Evolutionary conservation across 805 yeast species (phyloP).

Genomic region (Spathaspora sp.): DNA sequence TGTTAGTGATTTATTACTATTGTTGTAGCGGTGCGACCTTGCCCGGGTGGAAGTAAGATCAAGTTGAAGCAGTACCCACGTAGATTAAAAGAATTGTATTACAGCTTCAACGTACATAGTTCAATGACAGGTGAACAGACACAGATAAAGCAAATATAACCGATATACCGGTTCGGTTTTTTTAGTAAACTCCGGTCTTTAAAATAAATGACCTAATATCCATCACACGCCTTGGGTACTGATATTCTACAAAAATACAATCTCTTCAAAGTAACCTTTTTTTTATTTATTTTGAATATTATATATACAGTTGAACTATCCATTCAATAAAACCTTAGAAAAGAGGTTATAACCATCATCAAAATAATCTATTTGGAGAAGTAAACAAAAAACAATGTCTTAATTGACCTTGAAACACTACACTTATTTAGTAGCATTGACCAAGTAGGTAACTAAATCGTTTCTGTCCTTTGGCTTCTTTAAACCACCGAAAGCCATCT

Average conservation of each 20-base stretch:
- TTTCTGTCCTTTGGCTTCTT: conserved; percentile 99
- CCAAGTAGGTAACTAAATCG: conserved; percentile 88
- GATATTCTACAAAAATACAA: neutral
- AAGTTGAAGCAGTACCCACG: no score
- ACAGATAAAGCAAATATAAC: neutral
- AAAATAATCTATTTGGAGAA: neutral
- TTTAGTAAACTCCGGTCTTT: no score
- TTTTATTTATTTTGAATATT: neutral
- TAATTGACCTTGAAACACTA: neutral
- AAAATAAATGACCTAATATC: neutral
- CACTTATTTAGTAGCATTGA: conserved; percentile 37
- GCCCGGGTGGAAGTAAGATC: neutral
- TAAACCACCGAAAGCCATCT: conserved; percentile 99
- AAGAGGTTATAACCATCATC: neutral
- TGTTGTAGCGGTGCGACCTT: neutral
- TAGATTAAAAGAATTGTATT: no score
- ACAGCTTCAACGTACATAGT: no score
- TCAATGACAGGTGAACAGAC: no score
- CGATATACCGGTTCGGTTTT: neutral
- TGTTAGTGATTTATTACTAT: neutral
- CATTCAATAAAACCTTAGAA: neutral
- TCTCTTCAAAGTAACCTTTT: neutral
- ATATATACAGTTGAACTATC: conserved; percentile 6
- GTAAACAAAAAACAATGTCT: neutral
- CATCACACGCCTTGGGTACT: neutral